A percentile compares a stretch with the other conserved stretches of the same genome.
Conservation (phyloP, 192 early-diverging fungal species). For the Chytriomyces confervae region DNA sequence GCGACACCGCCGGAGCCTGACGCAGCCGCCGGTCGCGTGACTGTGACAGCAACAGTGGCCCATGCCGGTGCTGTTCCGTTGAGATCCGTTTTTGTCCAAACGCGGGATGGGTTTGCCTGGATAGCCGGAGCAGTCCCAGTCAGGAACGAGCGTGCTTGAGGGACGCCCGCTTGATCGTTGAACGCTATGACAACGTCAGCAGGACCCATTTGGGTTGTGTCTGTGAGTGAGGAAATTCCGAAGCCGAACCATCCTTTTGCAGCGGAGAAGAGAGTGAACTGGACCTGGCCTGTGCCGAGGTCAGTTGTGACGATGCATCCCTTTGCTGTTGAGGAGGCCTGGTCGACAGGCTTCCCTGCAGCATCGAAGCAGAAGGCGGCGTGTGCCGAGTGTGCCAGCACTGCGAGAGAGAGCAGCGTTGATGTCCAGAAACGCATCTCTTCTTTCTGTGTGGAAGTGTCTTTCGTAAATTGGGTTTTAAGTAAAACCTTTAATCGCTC, state of each 20-base stretch:
- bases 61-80: constrained; percentile 13
- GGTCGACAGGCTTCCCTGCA: neutral
- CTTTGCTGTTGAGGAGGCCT: neutral
- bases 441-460: too few relatives aligned
- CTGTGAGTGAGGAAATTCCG: neutral
- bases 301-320: constrained; percentile 12
- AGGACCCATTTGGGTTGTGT: constrained; percentile 11
- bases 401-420: too few relatives aligned
- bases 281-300: constrained; percentile 8
- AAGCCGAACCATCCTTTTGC: constrained; percentile 25
- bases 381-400: neutral
- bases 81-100: constrained; percentile 10
- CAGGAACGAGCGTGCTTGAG: neutral
- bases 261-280: constrained; percentile 18
- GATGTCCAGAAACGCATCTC: too few relatives aligned
- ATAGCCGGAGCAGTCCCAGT: neutral
- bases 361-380: neutral
- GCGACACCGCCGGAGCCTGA: neutral
- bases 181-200: constrained; percentile 14
- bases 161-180: neutral
- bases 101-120: neutral
- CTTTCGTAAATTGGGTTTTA: too few relatives aligned
- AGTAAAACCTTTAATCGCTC: too few relatives aligned
- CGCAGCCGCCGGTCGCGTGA: constrained; percentile 1
- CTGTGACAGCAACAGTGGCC: constrained; percentile 15